A percentile compares a stretch with the other conserved stretches of the same genome.
Evolutionary conservation across 2,329 filamentous ascomycete genomes (phyloP).

Genomic region (Emergomyces pasteurianus): DNA sequence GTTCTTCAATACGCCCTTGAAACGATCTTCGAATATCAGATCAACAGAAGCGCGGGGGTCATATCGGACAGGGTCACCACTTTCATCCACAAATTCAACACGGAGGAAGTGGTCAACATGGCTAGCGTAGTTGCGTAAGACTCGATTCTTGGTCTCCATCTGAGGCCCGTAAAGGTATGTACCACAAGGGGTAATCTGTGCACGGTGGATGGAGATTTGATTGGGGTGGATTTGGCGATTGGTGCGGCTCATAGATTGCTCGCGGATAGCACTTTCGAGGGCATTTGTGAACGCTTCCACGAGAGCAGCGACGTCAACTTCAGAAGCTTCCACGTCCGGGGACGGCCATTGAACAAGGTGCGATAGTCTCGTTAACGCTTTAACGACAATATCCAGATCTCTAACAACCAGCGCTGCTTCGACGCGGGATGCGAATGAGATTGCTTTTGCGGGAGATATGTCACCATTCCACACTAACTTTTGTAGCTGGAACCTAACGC

Average conservation of each 20-base stretch:
- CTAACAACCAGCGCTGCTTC: constrained; percentile 7
- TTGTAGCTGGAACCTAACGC: constrained; percentile 50
- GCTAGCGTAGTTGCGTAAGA: constrained; percentile 53
- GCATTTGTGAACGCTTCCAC: constrained; percentile 22
- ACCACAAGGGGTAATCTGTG: constrained; percentile 48
- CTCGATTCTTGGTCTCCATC: constrained; percentile 55
- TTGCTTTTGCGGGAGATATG: constrained; percentile 44
- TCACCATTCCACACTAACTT: constrained; percentile 52
- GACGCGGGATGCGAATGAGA: constrained; percentile 37
- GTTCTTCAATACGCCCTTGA: constrained; percentile 45
- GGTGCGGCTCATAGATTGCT: neutral
- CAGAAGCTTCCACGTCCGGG: constrained; percentile 37
- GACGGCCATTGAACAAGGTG: constrained; percentile 43
- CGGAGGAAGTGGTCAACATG: constrained; percentile 55
- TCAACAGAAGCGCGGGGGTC: constrained; percentile 41
- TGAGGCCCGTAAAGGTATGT: constrained; percentile 37
- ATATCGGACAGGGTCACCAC: constrained; percentile 51
- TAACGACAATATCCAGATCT: constrained; percentile 17
- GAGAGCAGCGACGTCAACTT: constrained; percentile 32
- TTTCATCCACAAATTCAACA: constrained; percentile 63
- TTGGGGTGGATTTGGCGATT: constrained; percentile 18
- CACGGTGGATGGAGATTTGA: constrained; percentile 43
- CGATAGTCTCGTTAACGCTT: constrained; percentile 44
- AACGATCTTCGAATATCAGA: constrained; percentile 44
- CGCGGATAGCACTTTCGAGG: neutral